phyloP scores from a whole-genome alignment of 768 basidiomycete genomes.

The Pleurotus pulmonarius region DNA sequence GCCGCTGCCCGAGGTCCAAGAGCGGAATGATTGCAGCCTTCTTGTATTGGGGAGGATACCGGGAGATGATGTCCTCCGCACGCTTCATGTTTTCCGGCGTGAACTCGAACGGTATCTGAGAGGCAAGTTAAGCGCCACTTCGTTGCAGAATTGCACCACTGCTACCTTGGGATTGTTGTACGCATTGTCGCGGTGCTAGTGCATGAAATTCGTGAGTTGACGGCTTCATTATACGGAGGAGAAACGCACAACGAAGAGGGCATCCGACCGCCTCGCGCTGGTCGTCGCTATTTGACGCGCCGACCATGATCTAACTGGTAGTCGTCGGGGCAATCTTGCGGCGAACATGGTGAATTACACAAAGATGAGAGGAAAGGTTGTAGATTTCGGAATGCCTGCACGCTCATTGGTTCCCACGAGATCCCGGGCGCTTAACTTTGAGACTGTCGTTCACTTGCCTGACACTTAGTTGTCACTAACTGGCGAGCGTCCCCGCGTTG shows the following conservation, averaged over 20 bases:
- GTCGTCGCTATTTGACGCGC: conserved; percentile 38
- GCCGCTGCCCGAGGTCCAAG: conserved; percentile 92
- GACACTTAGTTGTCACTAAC: too few species aligned
- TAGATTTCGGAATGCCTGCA: neutral
- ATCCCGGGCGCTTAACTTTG: neutral
- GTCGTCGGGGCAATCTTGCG: conserved; percentile 27
- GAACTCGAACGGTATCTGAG: conserved; percentile 89
- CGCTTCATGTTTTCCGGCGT: conserved; percentile 75
- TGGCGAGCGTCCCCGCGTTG: too few species aligned
- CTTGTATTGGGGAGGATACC: conserved; percentile 97
- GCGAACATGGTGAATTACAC: conserved; percentile 23
- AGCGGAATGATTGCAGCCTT: conserved; percentile 98
- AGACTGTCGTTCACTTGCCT: too few species aligned
- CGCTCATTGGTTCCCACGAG: conserved; percentile 6
- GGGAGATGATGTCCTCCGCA: conserved; percentile 85
- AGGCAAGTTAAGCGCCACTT: neutral
- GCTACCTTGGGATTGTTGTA: conserved; percentile 89
- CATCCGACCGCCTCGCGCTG: conserved; percentile 61
- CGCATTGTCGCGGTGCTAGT: conserved; percentile 88
- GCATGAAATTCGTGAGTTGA: conserved; percentile 13
- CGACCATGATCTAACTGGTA: conserved; percentile 18
- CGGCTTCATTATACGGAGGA: conserved; percentile 3
- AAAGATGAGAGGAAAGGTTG: neutral
- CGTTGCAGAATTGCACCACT: neutral
- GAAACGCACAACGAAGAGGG: conserved; percentile 77